Conservation (phyloP, 257 asterid genomes). For the Solanum corneliomulleri region DNA sequence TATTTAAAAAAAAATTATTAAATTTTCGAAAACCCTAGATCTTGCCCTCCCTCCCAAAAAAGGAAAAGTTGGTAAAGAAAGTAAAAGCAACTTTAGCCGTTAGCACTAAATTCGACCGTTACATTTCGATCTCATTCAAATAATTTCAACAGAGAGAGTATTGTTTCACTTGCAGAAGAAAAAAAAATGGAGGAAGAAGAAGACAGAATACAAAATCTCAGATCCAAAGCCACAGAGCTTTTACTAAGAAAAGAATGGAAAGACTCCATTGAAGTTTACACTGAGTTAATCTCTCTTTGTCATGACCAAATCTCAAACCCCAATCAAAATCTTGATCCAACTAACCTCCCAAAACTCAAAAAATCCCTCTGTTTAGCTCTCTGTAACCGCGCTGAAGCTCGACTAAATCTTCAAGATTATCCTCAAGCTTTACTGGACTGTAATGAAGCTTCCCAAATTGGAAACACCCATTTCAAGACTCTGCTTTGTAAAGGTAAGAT, state of each 20-base stretch:
- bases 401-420: constrained; percentile 24
- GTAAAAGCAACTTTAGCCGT: constrained; percentile 9
- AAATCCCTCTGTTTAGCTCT: constrained; percentile 51
- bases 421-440: constrained; percentile 56
- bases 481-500: constrained; percentile 69
- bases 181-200: constrained; percentile 24
- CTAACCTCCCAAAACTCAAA: constrained; percentile 19
- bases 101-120: constrained; percentile 21
- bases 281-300: constrained; percentile 47
- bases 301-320: constrained; percentile 19
- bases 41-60: neutral
- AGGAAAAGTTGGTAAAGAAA: neutral
- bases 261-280: constrained; percentile 36
- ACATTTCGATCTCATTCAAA: constrained; percentile 3
- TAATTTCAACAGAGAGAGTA: constrained; percentile 1
- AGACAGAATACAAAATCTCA: constrained; percentile 37
- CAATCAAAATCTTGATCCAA: constrained; percentile 14
- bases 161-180: neutral
- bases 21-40: neutral
- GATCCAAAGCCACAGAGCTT: constrained; percentile 76
- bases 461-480: constrained; percentile 62
- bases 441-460: constrained; percentile 49
- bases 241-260: constrained; percentile 65
- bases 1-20: neutral
- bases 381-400: constrained; percentile 75